Evolutionary conservation across 2,329 filamentous ascomycete species (phyloP), one percentile per base, ranked within the genome.

Genomic region (Aspergillus uvarum): DNA sequence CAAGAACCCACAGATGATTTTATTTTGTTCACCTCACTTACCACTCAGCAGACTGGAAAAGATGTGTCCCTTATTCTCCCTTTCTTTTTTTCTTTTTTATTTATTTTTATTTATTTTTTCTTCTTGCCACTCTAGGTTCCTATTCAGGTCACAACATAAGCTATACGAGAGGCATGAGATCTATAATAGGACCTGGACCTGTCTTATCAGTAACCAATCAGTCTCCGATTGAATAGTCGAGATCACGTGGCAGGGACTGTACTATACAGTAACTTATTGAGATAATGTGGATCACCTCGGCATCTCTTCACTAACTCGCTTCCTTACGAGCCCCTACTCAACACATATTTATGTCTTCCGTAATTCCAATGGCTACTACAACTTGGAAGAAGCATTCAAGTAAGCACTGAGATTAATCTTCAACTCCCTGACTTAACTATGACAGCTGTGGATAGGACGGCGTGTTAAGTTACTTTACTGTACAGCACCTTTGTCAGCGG

Each of bases 131-230:
- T 12, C 32, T 4, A 35, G 2, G 12, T 2, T 14, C 32, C 11
- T 35, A 2, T 29, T 8, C 26, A 29, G 26, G 26, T 29, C 7
- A 29, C 26, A 29, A 29, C 7, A 8, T 29, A 29, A 8, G 26
- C 26, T 29, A 29, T 10, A 29, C 26, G 26, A 29, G 32, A 35
- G 32, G 32, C 32, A 12, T 35, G 56, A 42, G 38, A 51, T 29
- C 42, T 51, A 19, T 22, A 19, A 51, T 26, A 16, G 49, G 49
- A n/a, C 19, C 47, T 47, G 42, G 51, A 24, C 19, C 51, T 51
- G 42, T 44, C 63, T 64, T 65, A 65, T 62, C 63, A 64, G 44
- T 56, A 59, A 21, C 62, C 63, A 65, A 65, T 64, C 35, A 61
- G 5, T 5, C 14, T 19, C 29, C 7, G 16, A 2, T 12, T 54